phyloP scores from a whole-genome alignment of 1,284 basidiomycete genomes.

The Omphalotus olearius region DNA sequence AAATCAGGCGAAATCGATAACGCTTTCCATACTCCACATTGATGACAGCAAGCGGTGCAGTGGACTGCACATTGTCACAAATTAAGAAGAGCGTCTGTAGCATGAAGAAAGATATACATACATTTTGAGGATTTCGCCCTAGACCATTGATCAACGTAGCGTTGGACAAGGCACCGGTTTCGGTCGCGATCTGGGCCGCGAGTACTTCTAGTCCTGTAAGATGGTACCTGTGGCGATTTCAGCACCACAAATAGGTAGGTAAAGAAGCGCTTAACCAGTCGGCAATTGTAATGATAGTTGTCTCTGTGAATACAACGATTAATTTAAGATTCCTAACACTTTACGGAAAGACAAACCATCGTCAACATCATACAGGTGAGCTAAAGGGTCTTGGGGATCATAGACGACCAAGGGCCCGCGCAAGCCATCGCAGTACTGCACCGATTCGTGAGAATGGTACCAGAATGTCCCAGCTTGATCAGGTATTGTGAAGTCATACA shows the following conservation, averaged over 20 bases:
- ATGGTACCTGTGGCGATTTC: neutral
- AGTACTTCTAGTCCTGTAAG: slow-evolving; percentile 5
- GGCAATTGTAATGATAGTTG: slow-evolving; percentile 9
- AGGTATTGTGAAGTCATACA: slow-evolving; percentile 20
- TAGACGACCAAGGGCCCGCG: slow-evolving; percentile 13
- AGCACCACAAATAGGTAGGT: too few species aligned
- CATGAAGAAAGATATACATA: neutral
- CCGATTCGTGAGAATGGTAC: slow-evolving; percentile 15
- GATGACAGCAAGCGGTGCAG: slow-evolving; percentile 27
- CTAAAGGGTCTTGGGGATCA: slow-evolving; percentile 11
- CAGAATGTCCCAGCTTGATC: slow-evolving; percentile 25
- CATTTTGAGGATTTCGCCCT: slow-evolving; percentile 22
- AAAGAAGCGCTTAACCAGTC: slow-evolving; percentile 6
- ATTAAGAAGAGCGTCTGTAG: neutral
- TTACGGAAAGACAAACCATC: neutral
- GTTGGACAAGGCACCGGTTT: slow-evolving; percentile 25
- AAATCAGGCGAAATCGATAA: slow-evolving; percentile 43
- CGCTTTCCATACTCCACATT: slow-evolving; percentile 20
- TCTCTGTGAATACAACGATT: neutral
- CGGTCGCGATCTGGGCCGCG: neutral
- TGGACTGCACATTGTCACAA: slow-evolving; percentile 13
- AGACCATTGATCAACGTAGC: slow-evolving; percentile 42
- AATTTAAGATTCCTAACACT: neutral
- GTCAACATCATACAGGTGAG: slow-evolving; percentile 13
- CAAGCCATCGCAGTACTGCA: slow-evolving; percentile 16